These are phyloP conservation scores for Trypanosoma platydactyli DNA, from an alignment of 208 protist genomes.

Conservation along the genomic window DNA sequence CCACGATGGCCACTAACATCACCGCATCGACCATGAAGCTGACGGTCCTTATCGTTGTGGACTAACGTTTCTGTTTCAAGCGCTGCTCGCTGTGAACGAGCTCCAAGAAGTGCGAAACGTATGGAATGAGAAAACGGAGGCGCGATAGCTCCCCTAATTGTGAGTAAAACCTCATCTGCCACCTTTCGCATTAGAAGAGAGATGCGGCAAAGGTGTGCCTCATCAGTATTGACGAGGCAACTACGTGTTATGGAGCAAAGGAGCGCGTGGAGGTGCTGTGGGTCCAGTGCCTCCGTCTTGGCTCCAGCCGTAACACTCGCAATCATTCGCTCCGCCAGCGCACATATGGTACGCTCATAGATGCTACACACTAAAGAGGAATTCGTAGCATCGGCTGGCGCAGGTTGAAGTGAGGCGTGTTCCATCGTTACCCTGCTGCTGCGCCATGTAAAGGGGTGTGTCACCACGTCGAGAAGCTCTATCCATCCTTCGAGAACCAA, in stretches of 20 bases:
- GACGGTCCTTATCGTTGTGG: neutral
- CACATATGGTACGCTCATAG: neutral
- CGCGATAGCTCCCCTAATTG: constrained; percentile 15
- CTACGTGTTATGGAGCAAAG: constrained; percentile 4
- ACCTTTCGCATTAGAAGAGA: constrained; percentile 7
- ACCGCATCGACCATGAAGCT: neutral
- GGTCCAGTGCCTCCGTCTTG: constrained; percentile 15
- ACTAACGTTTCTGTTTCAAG: neutral
- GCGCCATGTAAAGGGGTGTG: constrained; percentile 27
- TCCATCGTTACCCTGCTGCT: constrained; percentile 2
- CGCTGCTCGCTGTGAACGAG: neutral
- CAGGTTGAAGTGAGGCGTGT: neutral
- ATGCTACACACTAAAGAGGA: neutral
- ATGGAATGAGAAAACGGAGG: constrained; percentile 8
- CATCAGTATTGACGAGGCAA: neutral
- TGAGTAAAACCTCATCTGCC: constrained; percentile 4
- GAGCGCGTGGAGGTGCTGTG: constrained; percentile 15
- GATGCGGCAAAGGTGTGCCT: constrained; percentile 10
- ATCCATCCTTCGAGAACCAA: constrained; percentile 23
- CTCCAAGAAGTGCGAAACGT: constrained; percentile 9
- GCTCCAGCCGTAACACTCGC: neutral
- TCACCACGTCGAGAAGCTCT: constrained; percentile 27
- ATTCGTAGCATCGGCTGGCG: neutral
- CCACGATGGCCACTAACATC: too few relatives aligned
- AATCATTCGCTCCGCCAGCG: constrained; percentile 12